phyloP scores from a whole-genome alignment of 2,329 filamentous ascomycete species.

The Botryotinia narcissicola region DNA sequence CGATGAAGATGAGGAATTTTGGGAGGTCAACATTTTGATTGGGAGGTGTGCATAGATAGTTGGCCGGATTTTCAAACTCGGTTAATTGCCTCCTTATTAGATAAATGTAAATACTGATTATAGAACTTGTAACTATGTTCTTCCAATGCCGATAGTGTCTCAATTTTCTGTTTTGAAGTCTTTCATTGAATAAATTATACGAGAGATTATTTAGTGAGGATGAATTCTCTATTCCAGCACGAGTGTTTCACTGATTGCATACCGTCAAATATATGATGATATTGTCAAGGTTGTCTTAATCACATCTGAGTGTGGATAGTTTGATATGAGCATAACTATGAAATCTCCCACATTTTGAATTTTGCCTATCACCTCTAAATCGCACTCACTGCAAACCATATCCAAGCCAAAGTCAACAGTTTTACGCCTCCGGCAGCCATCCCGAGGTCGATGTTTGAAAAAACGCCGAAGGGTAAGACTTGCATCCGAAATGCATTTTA shows the following conservation, averaged over 20 bases:
- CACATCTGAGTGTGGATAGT: neutral
- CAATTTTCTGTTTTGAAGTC: neutral
- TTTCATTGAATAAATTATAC: neutral
- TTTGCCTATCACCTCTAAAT: neutral
- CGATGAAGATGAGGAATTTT: slow-evolving; percentile 9
- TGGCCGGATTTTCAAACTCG: no score
- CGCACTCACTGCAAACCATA: neutral
- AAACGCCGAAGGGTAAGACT: neutral
- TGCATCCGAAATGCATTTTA: neutral
- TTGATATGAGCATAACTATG: neutral
- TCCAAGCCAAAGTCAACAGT: neutral
- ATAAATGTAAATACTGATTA: neutral
- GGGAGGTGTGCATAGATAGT: neutral
- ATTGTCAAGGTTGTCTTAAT: neutral
- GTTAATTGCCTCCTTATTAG: neutral
- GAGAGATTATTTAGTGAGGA: neutral
- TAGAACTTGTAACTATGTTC: neutral
- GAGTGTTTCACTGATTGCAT: neutral
- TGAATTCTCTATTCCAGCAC: neutral
- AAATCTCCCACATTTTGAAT: neutral
- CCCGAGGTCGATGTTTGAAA: neutral
- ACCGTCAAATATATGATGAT: neutral
- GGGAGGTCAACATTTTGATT: slow-evolving; percentile 19
- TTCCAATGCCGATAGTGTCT: neutral
- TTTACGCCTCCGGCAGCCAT: neutral